Evolutionary conservation across 1,139 yeast genomes (phyloP), one percentile per base, ranked within the genome.

Genomic region (Saccharomyces pastorianus): DNA sequence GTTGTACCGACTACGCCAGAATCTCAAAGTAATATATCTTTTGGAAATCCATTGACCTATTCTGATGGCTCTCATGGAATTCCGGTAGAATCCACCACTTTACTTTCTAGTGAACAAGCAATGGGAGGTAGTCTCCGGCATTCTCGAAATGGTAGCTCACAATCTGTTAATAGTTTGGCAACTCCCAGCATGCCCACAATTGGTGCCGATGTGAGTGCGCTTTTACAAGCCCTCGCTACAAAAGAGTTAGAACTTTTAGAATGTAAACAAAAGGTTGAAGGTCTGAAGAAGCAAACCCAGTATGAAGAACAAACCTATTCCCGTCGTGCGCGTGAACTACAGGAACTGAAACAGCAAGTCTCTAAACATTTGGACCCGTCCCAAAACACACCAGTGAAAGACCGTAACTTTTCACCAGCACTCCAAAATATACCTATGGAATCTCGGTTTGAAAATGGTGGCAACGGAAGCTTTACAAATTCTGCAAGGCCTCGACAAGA

Each of bases 181-280:
- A 11, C 29, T 9, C 26, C 48, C 34, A 23, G 47, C 13, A 28
- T 32, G 6, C 48, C 48, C 13, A 47, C 44, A 2, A 48, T 27
- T 9, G 32, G 51, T 47, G 13, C 44, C 55, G 64, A 61, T 47
- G 57, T 61, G 11, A 59, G 56, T 49, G 44, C 57, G 2, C 50
- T 62, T 27, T 47, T 64, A 42, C 65, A 64, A 48, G 61, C 57
- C 34, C 55, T 69, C 41, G 72, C 72, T 3, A 62, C 59, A 50
- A 68, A 67, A 53, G 72, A 69, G 50, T 56, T 65, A 13, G 69
- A 67, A 48, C 51, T 69, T 38, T 53, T 69, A 48, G 72, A 68
- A 47, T 60, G 66, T 14, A 68, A 68, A 52, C 65, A 61, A 49
- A 61, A 62, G 29, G 61, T 69, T 29, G 71, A 69, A 42, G 71